Evolutionary conservation across 108 stramenopile species (phyloP).

Genomic region (Nitzschia putrida): DNA sequence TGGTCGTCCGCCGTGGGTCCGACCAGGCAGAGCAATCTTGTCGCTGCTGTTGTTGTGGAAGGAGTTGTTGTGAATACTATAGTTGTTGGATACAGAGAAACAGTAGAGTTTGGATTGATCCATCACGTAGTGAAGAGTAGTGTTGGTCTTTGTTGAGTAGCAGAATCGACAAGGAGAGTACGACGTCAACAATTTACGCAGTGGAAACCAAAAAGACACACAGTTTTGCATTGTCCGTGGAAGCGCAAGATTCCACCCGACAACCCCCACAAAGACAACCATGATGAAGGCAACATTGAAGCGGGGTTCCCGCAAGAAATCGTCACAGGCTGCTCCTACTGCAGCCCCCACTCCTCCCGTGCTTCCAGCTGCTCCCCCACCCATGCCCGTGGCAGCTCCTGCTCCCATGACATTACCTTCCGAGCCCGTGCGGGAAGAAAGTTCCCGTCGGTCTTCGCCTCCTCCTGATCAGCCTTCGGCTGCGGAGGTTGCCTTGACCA

Average conservation of each 20-base stretch:
- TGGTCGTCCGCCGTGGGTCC: no score
- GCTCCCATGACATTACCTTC: not conserved
- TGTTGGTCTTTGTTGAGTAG: no score
- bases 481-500: conserved; percentile 52
- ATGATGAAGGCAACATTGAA: conserved; percentile 22
- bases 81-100: no score
- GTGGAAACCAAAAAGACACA: no score
- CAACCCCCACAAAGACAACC: not conserved
- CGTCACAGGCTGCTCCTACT: conserved; percentile 10
- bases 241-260: not conserved
- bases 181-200: no score
- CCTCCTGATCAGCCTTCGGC: conserved; percentile 21
- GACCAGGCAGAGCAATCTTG: no score
- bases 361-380: conserved; percentile 1
- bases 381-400: not conserved
- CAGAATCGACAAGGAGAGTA: no score
- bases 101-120: no score
- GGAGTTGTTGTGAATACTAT: no score
- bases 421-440: not conserved
- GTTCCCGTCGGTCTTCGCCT: not conserved
- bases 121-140: no score
- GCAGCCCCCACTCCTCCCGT: conserved; percentile 1
- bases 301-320: conserved; percentile 38
- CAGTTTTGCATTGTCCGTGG: no score
- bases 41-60: no score